Evolutionary conservation across 202 grass and related monocot genomes (phyloP), one percentile per base, ranked within the genome.

Genomic region (Schoenoplectus triqueter): DNA sequence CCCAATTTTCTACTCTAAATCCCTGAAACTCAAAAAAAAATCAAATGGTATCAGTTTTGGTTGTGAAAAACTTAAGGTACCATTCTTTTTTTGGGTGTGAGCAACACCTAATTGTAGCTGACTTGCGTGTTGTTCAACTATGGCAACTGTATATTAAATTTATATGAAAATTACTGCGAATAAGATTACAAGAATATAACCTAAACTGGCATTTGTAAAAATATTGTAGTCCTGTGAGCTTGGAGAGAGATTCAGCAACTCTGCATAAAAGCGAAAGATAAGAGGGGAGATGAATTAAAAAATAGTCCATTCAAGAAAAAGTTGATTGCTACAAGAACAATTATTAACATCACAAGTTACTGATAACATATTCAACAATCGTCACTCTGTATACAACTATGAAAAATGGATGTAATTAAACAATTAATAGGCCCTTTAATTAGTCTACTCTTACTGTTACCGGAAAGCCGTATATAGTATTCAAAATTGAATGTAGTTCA

Each of bases 171-270:
- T 47, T 15, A 21, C 56, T 14, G 7, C 51, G 73, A 41, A 87
- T 47, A 71, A 57, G 57, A 7, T 17, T 78, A 85, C 3, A 56
- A 56, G 31, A 31, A 31, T 31, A 4, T 85, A 66, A 94, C 92
- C 64, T 65, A 82, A 84, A 47, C 85, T 88, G 57, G 88, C 44
- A 78, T 94, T 91, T 66, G 90, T 84, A 72, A 97, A 97, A 52
- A 97, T 48, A 7, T 56, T 75, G 50, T 97, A 94, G 84, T 97
- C 94, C 2, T 92, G 90, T 1, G 94, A 97, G 87, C 86, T 85
- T 21, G 87, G 92, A 1, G 89, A 88, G 48, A 97, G 73, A 73
- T 92, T 86, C 70, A 97, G 89, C 57, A 97, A 87, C 66, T 81
- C 92, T 97, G 77, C 7, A 60, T 75, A 56, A 19, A 42, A 14